These are phyloP conservation scores for Rubus parviflorus DNA, from an alignment of 306 rosid species.

Conservation along the genomic window DNA sequence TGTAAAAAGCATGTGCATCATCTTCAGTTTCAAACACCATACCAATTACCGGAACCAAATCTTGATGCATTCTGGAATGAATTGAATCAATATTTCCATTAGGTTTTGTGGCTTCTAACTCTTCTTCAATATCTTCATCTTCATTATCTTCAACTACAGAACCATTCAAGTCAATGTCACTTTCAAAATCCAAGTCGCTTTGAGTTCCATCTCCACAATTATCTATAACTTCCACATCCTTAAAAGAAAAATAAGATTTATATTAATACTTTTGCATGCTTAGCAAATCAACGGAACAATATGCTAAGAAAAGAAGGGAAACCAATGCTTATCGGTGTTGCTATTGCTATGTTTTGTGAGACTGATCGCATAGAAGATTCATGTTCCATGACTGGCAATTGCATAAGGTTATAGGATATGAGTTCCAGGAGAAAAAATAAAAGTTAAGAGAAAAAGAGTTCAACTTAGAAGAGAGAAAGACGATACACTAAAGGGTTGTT, in stretches of 20 bases:
- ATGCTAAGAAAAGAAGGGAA: no score
- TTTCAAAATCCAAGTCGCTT: background rate
- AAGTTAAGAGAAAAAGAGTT: no score
- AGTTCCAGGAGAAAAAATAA: no score
- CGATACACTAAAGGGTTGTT: no score
- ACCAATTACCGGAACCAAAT: background rate
- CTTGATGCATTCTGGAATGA: background rate
- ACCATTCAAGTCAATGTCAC: background rate
- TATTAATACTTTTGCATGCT: no score
- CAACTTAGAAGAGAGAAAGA: no score
- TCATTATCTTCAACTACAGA: background rate
- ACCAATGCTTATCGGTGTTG: no score
- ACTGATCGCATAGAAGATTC: no score
- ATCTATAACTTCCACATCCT: background rate
- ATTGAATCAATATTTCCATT: background rate
- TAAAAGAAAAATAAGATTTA: background rate
- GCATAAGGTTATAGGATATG: no score
- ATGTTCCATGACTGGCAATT: no score
- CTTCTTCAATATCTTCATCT: background rate
- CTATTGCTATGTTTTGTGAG: no score
- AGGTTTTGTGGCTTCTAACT: background rate
- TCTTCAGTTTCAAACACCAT: constrained; percentile 1
- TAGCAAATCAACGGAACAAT: no score
- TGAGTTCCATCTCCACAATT: background rate
- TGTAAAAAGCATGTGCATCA: constrained; percentile 1